phyloP scores from a whole-genome alignment of 1,284 basidiomycete species.

The Apiotrichum sp. region DNA sequence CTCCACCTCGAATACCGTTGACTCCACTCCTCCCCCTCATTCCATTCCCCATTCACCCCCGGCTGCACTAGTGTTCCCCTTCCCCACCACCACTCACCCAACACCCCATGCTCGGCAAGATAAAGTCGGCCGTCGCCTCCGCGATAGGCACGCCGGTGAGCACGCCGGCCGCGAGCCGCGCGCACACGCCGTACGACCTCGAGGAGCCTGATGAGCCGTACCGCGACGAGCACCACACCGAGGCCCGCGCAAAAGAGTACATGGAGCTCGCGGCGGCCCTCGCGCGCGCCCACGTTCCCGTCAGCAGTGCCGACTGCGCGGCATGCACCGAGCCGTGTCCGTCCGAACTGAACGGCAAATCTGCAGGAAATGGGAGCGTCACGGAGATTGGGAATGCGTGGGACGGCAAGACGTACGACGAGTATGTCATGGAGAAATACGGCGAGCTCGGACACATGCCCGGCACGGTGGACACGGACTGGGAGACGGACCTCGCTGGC shows the following conservation, averaged over 20 bases:
- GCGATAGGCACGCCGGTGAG: no score
- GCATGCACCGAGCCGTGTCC: constrained; percentile 67
- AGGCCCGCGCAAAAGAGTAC: constrained; percentile 29
- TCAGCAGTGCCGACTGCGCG: constrained; percentile 64
- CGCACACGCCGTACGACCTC: no score
- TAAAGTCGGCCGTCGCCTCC: no score
- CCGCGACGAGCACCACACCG: constrained; percentile 18
- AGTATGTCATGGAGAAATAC: constrained; percentile 32
- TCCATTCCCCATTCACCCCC: no score
- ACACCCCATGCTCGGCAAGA: no score
- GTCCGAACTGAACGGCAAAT: constrained; percentile 51
- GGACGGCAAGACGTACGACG: constrained; percentile 33
- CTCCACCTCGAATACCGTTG: no score
- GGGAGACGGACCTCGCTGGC: constrained; percentile 70
- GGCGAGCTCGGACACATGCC: constrained; percentile 69
- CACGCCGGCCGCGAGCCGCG: no score
- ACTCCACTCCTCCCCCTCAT: no score
- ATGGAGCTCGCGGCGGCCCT: constrained; percentile 42
- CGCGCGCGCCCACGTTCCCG: constrained; percentile 57
- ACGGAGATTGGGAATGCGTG: constrained; percentile 24
- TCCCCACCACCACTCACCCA: no score
- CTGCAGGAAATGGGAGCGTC: constrained; percentile 26
- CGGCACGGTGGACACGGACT: constrained; percentile 64
- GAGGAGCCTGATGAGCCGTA: no score
- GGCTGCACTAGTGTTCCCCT: no score